These are phyloP conservation scores for Suillus subalutaceus DNA, from an alignment of 768 basidiomycete genomes.

Conservation along the genomic window DNA sequence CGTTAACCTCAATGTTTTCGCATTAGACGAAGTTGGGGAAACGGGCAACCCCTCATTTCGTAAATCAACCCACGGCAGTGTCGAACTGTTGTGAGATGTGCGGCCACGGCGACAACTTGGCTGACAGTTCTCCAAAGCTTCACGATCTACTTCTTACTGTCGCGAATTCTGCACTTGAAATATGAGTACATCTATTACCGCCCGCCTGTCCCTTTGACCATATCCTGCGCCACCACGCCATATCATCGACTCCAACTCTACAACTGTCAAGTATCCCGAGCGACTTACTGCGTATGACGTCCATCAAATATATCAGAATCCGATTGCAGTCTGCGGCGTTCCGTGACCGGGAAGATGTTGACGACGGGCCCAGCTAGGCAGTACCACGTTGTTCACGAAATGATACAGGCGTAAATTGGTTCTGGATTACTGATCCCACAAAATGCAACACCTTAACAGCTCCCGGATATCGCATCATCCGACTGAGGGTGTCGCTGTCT, in stretches of 20 bases:
- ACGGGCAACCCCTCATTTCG: conserved; percentile 52
- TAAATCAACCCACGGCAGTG: conserved; percentile 41
- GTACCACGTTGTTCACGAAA: neutral
- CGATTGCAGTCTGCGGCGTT: neutral
- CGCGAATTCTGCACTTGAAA: neutral
- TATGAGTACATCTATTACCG: neutral
- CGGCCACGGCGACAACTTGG: neutral
- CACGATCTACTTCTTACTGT: neutral
- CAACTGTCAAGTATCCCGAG: neutral
- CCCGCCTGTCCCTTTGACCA: neutral
- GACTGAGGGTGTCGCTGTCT: no score
- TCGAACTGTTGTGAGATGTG: conserved; percentile 9
- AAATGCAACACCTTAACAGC: neutral
- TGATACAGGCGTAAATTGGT: neutral
- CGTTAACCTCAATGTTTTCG: neutral
- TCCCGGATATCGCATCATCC: no score
- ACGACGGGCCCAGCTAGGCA: neutral
- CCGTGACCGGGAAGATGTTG: no score
- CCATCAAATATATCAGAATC: no score
- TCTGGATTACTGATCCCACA: neutral
- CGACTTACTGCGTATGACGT: neutral
- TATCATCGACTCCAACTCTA: neutral
- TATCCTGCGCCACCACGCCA: neutral
- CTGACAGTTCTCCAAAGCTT: neutral
- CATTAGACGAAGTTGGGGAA: conserved; percentile 24